A percentile compares a stretch with the other conserved stretches of the same genome.
Evolutionary conservation across 2,329 filamentous ascomycete species (phyloP).

Genomic region (Alternaria longipes): DNA sequence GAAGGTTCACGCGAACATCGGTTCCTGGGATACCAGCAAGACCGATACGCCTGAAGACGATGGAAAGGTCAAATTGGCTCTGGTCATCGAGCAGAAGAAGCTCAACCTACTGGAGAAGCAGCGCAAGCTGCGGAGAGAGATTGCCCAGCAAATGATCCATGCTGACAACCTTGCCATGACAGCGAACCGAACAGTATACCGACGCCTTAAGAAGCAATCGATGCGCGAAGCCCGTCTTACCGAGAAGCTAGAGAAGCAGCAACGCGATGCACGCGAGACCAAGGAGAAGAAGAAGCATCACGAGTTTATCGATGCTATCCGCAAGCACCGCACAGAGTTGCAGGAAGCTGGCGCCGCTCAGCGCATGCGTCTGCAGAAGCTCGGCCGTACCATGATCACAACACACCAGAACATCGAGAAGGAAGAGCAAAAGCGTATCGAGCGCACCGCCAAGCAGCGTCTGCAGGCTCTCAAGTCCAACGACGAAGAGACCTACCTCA

Average conservation of each 20-base stretch:
- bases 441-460: slow-evolving; percentile 98
- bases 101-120: slow-evolving; percentile 89
- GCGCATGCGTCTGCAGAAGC: slow-evolving; percentile 79
- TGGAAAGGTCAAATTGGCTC: slow-evolving; percentile 82
- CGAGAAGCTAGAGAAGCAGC: slow-evolving; percentile 98
- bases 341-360: slow-evolving; percentile 72
- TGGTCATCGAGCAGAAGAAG: slow-evolving; percentile 95
- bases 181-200: slow-evolving; percentile 88
- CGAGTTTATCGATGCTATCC: slow-evolving; percentile 88
- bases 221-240: slow-evolving; percentile 95
- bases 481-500: slow-evolving; percentile 98
- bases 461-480: slow-evolving; percentile 97
- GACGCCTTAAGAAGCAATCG: slow-evolving; percentile 96
- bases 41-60: slow-evolving; percentile 76
- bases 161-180: slow-evolving; percentile 98
- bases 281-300: slow-evolving; percentile 97
- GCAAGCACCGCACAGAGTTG: slow-evolving; percentile 82
- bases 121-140: slow-evolving; percentile 81
- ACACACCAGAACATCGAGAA: slow-evolving; percentile 98
- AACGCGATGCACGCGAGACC: slow-evolving; percentile 92
- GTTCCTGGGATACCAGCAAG: slow-evolving; percentile 80
- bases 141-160: slow-evolving; percentile 91
- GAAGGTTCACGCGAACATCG: slow-evolving; percentile 82
- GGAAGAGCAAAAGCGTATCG: slow-evolving; percentile 98
- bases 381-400: slow-evolving; percentile 85